A percentile compares a stretch with the other conserved stretches of the same genome.
Evolutionary conservation across 257 asterid species (phyloP).

Genomic region (Nicotiana tabacum): DNA sequence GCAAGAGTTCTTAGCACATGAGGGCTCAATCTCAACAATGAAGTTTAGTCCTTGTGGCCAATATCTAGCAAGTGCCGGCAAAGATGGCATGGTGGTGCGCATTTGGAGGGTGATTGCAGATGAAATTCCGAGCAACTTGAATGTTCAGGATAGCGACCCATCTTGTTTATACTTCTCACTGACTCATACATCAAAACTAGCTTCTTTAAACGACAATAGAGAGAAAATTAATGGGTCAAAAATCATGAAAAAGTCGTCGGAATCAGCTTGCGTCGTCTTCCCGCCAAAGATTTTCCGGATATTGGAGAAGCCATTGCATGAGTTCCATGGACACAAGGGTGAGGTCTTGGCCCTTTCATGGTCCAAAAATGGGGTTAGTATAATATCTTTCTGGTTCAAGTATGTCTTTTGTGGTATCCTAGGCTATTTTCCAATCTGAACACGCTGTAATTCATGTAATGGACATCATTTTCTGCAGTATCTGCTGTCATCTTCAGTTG

Average conservation of each 20-base stretch:
- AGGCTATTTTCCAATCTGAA: neutral
- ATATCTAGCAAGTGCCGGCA: slow-evolving; percentile 86
- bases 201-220: slow-evolving; percentile 39
- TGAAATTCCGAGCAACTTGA: slow-evolving; percentile 34
- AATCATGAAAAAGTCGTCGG: slow-evolving; percentile 46
- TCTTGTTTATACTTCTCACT: slow-evolving; percentile 60
- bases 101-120: slow-evolving; percentile 81
- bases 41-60: slow-evolving; percentile 84
- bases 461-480: slow-evolving; percentile 37
- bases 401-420: neutral
- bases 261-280: slow-evolving; percentile 69
- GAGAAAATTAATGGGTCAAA: slow-evolving; percentile 34
- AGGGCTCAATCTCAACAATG: slow-evolving; percentile 83
- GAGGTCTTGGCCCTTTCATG: slow-evolving; percentile 85
- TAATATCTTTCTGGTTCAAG: neutral
- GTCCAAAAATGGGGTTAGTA: slow-evolving; percentile 86
- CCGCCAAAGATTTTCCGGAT: slow-evolving; percentile 75
- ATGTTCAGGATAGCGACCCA: slow-evolving; percentile 49
- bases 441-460: neutral
- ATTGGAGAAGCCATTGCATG: slow-evolving; percentile 79
- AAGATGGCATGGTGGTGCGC: slow-evolving; percentile 77
- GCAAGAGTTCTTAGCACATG: slow-evolving; percentile 82
- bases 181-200: slow-evolving; percentile 48
- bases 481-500: slow-evolving; percentile 80
- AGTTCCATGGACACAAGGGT: slow-evolving; percentile 67